phyloP scores from a whole-genome alignment of 1,139 yeast genomes.

The Ogataea hybrid region DNA sequence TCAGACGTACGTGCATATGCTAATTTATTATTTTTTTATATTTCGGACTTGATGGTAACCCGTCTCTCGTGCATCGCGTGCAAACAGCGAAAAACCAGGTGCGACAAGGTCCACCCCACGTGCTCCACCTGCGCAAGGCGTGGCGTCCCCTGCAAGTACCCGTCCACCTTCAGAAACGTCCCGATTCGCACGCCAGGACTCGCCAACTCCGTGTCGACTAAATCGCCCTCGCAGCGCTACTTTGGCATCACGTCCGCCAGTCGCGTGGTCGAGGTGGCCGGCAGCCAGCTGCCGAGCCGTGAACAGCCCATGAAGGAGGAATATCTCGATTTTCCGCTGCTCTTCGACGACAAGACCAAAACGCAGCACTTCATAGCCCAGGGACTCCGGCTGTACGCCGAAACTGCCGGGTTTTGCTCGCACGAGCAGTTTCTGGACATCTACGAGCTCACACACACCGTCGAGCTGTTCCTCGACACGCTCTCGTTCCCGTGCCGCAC shows the following conservation, averaged over 20 bases:
- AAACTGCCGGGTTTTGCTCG: background rate
- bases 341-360: conserved; percentile 1
- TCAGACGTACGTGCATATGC: no score
- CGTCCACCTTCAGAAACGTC: conserved; percentile 7
- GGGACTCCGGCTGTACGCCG: background rate
- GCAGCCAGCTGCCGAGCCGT: background rate
- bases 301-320: background rate
- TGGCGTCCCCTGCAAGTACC: conserved; percentile 2
- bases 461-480: background rate
- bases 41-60: conserved; percentile 4
- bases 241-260: conserved; percentile 1
- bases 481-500: conserved; percentile 1
- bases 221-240: background rate
- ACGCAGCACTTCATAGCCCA: conserved; percentile 1
- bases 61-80: conserved; percentile 10
- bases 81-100: conserved; percentile 10
- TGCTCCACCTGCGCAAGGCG: conserved; percentile 7
- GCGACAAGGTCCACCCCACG: conserved; percentile 7
- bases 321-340: background rate
- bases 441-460: background rate
- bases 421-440: conserved; percentile 1
- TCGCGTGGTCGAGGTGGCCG: background rate
- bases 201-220: background rate
- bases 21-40: background rate
- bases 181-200: conserved; percentile 1